A percentile compares a stretch with the other conserved stretches of the same genome.
phyloP scores from a whole-genome alignment of 139 green algal species.

The Chlamydomonas sp. region DNA sequence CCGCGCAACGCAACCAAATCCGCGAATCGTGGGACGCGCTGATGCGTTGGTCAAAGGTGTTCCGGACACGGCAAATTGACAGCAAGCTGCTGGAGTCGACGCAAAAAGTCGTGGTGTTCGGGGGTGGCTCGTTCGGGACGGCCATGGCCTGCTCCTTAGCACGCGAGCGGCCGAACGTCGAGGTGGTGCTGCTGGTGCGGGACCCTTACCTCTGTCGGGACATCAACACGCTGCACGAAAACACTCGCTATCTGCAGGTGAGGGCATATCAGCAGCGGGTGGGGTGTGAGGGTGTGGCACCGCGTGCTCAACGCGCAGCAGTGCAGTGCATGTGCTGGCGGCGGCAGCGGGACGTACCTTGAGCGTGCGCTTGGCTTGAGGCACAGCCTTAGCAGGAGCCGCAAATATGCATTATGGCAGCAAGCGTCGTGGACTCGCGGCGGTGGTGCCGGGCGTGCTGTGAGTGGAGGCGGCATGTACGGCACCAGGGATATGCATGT shows the following conservation, averaged over 20 bases:
- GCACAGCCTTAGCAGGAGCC: too few species aligned
- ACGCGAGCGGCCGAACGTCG: conserved; percentile 80
- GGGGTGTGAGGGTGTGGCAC: not conserved
- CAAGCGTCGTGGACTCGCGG: too few species aligned
- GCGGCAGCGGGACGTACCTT: not conserved
- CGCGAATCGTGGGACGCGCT: conserved; percentile 80
- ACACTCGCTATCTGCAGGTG: conserved; percentile 88
- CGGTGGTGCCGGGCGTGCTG: too few species aligned
- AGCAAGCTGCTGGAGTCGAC: conserved; percentile 46
- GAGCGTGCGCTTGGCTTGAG: too few species aligned
- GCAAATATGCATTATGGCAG: too few species aligned
- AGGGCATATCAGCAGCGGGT: not conserved
- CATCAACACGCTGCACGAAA: conserved; percentile 92
- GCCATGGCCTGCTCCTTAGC: conserved; percentile 92
- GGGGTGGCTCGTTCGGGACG: conserved; percentile 96
- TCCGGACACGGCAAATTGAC: conserved; percentile 41
- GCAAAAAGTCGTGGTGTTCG: conserved; percentile 94
- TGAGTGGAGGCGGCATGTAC: too few species aligned
- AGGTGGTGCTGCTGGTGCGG: conserved; percentile 89
- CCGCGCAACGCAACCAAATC: conserved; percentile 74
- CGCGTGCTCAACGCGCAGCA: not conserved
- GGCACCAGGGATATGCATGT: too few species aligned
- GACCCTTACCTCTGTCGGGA: conserved; percentile 80
- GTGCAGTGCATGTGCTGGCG: not conserved
- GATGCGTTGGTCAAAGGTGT: conserved; percentile 89